Base-by-base conservation (phyloP, 306 rosid genomes). In the Quercus alba region DNA sequence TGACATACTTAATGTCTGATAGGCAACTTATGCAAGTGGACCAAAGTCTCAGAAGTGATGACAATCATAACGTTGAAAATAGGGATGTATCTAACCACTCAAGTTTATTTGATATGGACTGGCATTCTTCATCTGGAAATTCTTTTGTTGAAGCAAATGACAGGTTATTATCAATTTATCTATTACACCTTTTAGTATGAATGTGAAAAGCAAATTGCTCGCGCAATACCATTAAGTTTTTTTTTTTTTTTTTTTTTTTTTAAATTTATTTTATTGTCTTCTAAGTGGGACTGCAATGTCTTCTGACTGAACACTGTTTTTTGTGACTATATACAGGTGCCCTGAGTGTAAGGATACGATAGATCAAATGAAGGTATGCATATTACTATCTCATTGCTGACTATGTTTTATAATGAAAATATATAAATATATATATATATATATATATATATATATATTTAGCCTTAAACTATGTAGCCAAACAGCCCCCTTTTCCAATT, bases 111-210 rank as follows among this genome's bases (percentile, higher is more conserved):
- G 94, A 96, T 77, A 78, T 81, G 55, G 96, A 87, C 63, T 93
- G 96, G 94, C 86, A 88, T 77, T 93, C 99, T 76, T 86, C 99
- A 55, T 89, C 97, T 11, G 98, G 86, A 86, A 93, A 90, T 86
- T 91, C 99, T 52, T 88, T 89, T 84, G 93, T 90, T 89, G 97
- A 93, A 73, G 99, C 78, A 56, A 80, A 78, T 77, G 92, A 81
- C 78, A 87, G 99, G 98, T 93, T 82, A 74, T 81, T 79, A 21
- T 49, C 59, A 21, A 35, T 41, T 19, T 52, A 19, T 12, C 58
- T 28, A 14, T 10, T 15, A 28, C 12, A 28, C 19, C 25, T 64
- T 74, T 66, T 35, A 41, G 38, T 41, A 33, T 56, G 25, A 26
- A 73, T 56, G 21, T 11, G 21, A 35, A 52, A 41, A 18, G 35